Evolutionary conservation across 805 yeast genomes (phyloP).

Genomic region (Barnettozyma populi): DNA sequence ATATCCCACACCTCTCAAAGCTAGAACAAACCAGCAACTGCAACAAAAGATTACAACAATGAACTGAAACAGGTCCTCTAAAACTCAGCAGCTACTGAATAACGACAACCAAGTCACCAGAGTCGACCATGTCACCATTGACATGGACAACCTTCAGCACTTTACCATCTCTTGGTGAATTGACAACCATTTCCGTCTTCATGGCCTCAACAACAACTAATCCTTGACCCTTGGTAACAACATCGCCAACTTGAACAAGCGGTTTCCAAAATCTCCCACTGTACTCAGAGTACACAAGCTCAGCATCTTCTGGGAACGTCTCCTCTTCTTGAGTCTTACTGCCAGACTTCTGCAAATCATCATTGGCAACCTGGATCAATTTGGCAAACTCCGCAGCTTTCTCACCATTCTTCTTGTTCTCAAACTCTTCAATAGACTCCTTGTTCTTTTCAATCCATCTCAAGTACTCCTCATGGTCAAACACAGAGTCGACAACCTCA

Average conservation of each 20-base stretch:
- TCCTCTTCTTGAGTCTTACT: slow-evolving; percentile 42
- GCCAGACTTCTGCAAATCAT: slow-evolving; percentile 57
- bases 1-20: neutral
- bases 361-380: slow-evolving; percentile 75
- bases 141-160: slow-evolving; percentile 67
- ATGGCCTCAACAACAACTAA: slow-evolving; percentile 91
- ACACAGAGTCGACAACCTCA: slow-evolving; percentile 68
- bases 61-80: neutral
- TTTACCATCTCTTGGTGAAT: slow-evolving; percentile 64
- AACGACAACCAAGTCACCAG: slow-evolving; percentile 92
- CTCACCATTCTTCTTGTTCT: slow-evolving; percentile 66
- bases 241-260: slow-evolving; percentile 71
- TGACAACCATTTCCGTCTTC: slow-evolving; percentile 96
- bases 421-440: slow-evolving; percentile 66
- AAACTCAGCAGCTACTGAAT: slow-evolving; percentile 35
- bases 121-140: slow-evolving; percentile 94
- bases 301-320: slow-evolving; percentile 71
- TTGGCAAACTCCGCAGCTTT: slow-evolving; percentile 81
- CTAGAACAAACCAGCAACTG: neutral
- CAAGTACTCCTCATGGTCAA: slow-evolving; percentile 75
- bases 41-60: neutral
- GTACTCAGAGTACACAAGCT: slow-evolving; percentile 84
- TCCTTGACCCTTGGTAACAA: slow-evolving; percentile 68
- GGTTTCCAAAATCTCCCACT: slow-evolving; percentile 98
- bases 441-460: slow-evolving; percentile 72